These are phyloP conservation scores for Mycena kentingensis DNA, from an alignment of 768 basidiomycete genomes.

Conservation along the genomic window DNA sequence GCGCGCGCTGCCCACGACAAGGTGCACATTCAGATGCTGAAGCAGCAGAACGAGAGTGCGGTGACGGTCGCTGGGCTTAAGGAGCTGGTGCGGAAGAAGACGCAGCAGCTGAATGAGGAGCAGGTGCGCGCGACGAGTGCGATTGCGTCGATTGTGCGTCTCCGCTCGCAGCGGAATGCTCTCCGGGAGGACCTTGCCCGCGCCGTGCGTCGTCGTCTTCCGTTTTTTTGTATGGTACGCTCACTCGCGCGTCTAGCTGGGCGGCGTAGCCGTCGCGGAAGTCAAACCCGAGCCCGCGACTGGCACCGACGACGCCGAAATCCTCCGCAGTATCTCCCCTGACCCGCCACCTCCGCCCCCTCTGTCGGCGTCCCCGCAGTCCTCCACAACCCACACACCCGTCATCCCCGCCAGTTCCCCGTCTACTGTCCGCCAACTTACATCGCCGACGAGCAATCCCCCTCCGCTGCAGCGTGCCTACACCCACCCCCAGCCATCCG, in stretches of 20 bases:
- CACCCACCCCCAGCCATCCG: too few relatives aligned
- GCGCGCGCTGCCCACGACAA: neutral
- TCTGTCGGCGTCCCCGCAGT: neutral
- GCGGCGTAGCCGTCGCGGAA: too few relatives aligned
- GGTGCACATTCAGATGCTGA: neutral
- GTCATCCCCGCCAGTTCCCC: neutral
- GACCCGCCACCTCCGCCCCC: neutral
- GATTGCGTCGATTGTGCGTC: neutral
- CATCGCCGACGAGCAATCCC: too few relatives aligned
- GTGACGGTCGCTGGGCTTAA: neutral
- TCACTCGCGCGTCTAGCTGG: too few relatives aligned
- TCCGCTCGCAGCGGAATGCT: neutral
- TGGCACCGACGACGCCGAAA: neutral
- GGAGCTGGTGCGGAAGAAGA: neutral
- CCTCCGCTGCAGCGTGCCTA: too few relatives aligned
- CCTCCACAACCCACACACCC: neutral
- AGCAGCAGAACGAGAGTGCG: neutral
- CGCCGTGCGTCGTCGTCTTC: neutral
- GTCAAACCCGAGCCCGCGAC: too few relatives aligned
- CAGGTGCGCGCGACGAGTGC: neutral
- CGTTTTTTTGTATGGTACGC: neutral
- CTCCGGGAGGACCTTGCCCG: neutral
- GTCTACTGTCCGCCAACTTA: too few relatives aligned
- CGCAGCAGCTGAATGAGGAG: neutral
- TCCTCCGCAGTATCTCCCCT: neutral